Evolutionary conservation across 768 basidiomycete species (phyloP), one percentile per base, ranked within the genome.

Genomic region (Cystofilobasidium bisporidii): DNA sequence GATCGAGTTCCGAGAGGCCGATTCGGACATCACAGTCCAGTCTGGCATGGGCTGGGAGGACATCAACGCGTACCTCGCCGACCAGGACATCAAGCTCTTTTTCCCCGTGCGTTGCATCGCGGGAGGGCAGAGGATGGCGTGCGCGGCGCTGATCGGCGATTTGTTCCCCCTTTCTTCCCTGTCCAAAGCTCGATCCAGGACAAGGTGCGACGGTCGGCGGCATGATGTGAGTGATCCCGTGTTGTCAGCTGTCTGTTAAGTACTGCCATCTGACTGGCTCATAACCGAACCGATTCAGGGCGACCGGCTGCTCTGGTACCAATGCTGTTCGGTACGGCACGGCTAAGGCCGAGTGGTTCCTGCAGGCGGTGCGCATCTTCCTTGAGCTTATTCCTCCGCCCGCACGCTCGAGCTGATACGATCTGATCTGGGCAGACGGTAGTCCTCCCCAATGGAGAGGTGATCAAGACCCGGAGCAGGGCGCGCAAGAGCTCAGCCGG

Each of bases 301-400:
- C 86, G 12, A 92, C 89, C 1, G 88, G 89, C 12, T 91, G 89
- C 73, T 86, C 84, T 59, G 89, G 89, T 61, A 91, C 89, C 83
- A 77, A 81, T 83, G 81, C 72, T 43, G 63, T 89, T 12, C 80
- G 88, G 69, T 92, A 91, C 75, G 91, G 89, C 61, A 91, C 90
- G 18, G 89, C 90, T 8, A 87, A 86, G 75, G 86, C 82, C 0
- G 90, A 91, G 77, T 91, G 89, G 89, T 88, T 90, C 74, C 79
- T 91, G 59, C 91, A 88, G 72, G 77, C 87, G 47, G 88, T 86
- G 64, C 71, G 85, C 79, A 5, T 41, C 18, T 17, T 18, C 22
- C 45, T 3, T 1, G 30, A 2, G 8, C 22, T 14, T 2, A 10
- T 14, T 6, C 8, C 43, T 18, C 38, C 1, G 24, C 12, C 38